A percentile compares a stretch with the other conserved stretches of the same genome.
phyloP scores from a whole-genome alignment of 768 basidiomycete genomes.

The Russula olivacea region DNA sequence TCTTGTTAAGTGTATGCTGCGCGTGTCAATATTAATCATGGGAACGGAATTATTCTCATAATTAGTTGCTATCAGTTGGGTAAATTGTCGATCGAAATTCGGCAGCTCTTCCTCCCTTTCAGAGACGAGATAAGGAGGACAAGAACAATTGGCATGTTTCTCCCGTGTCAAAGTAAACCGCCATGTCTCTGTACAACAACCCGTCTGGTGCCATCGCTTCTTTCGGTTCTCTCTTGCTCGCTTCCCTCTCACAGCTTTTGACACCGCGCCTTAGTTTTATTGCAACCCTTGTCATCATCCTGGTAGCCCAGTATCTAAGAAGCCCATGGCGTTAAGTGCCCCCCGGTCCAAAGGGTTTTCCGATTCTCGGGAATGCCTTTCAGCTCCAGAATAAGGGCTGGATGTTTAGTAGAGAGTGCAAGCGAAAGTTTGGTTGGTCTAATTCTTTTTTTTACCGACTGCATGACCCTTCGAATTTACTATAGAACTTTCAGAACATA shows the following conservation, averaged over 20 bases:
- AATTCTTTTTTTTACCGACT: not conserved
- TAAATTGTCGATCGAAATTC: too few species aligned
- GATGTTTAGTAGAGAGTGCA: not conserved
- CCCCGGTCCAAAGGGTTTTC: slow-evolving; percentile 7
- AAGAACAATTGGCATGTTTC: not conserved
- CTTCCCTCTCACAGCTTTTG: not conserved
- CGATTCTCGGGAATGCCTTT: slow-evolving; percentile 2
- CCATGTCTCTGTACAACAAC: not conserved
- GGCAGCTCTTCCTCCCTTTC: too few species aligned
- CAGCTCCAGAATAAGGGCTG: slow-evolving; percentile 2
- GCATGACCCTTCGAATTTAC: not conserved
- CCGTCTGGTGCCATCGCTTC: too few species aligned
- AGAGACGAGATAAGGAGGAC: too few species aligned
- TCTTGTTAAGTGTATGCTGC: too few species aligned
- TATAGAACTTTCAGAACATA: not conserved
- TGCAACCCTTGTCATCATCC: not conserved
- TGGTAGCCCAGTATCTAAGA: not conserved
- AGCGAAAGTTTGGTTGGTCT: not conserved
- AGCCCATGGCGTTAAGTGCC: slow-evolving; percentile 9
- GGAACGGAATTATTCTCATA: too few species aligned
- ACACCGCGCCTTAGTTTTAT: not conserved
- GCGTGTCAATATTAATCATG: too few species aligned
- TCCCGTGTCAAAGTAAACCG: not conserved
- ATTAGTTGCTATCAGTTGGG: too few species aligned
- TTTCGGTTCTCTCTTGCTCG: not conserved